phyloP scores from a whole-genome alignment of 2,329 filamentous ascomycete genomes.

The Aspergillus aculeatinus region DNA sequence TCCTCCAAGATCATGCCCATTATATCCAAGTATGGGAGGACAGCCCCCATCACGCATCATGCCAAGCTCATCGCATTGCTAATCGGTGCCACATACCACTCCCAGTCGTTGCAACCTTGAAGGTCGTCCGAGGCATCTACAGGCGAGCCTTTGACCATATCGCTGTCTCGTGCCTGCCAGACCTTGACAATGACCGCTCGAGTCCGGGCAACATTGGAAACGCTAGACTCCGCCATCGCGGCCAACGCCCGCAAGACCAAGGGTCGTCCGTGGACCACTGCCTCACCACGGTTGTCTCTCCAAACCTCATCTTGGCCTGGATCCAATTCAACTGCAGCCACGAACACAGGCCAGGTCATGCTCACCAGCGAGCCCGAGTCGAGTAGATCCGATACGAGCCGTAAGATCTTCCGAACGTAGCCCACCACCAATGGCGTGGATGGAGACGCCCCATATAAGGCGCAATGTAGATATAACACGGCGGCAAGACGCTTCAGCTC shows the following conservation, averaged over 20 bases:
- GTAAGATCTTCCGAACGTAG: conserved; percentile 39
- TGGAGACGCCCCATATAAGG: conserved; percentile 45
- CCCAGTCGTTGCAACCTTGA: conserved; percentile 42
- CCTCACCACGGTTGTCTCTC: conserved; percentile 18
- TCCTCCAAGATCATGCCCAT: not conserved
- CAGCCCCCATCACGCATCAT: conserved; percentile 17
- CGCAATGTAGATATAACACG: conserved; percentile 48
- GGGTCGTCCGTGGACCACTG: conserved; percentile 34
- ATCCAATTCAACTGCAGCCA: conserved; percentile 46
- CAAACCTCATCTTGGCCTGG: conserved; percentile 40
- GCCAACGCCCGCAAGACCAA: conserved; percentile 44
- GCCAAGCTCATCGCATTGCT: conserved; percentile 46
- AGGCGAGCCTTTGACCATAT: conserved; percentile 26
- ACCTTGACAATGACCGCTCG: conserved; percentile 49
- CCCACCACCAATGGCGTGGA: conserved; percentile 35
- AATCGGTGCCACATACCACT: conserved; percentile 43
- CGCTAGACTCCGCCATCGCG: conserved; percentile 42
- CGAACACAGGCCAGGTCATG: conserved; percentile 46
- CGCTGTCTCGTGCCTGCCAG: conserved; percentile 47
- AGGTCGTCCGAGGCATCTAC: conserved; percentile 14
- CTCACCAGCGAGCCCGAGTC: conserved; percentile 34
- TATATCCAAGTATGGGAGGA: too few species aligned
- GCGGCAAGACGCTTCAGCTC: conserved; percentile 48
- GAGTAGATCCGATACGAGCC: conserved; percentile 34
- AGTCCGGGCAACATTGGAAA: conserved; percentile 47